Evolutionary conservation across 306 rosid species (phyloP).

Genomic region (Quercus dentata): DNA sequence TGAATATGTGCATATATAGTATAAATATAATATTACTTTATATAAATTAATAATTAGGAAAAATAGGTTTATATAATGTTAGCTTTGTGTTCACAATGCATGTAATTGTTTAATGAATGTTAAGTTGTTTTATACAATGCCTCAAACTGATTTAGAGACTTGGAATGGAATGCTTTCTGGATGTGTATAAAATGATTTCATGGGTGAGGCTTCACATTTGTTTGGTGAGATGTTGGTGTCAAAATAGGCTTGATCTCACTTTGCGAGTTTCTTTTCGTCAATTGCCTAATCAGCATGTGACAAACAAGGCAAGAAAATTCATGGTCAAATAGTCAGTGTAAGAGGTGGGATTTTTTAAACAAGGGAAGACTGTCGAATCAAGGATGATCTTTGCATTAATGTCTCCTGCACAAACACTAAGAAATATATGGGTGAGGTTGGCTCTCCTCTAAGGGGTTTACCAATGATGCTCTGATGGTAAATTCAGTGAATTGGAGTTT

Average conservation of each 20-base stretch:
- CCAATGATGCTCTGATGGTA: too few species aligned
- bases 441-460: too few species aligned
- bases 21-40: too few species aligned
- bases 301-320: conserved; percentile 54
- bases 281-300: conserved; percentile 41
- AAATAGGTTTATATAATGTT: too few species aligned
- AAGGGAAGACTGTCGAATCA: too few species aligned
- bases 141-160: conserved; percentile 51
- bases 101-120: conserved; percentile 37
- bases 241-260: conserved; percentile 56
- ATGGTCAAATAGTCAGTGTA: conserved; percentile 27
- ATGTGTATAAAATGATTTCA: conserved; percentile 62
- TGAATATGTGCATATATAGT: too few species aligned
- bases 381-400: too few species aligned
- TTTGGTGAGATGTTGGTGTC: conserved; percentile 52
- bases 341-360: too few species aligned
- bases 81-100: conserved; percentile 64
- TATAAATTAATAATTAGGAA: too few species aligned
- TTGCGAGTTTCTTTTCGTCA: conserved; percentile 70
- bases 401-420: too few species aligned
- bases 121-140: conserved; percentile 45
- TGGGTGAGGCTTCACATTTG: conserved; percentile 42
- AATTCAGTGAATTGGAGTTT: too few species aligned
- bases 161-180: conserved; percentile 78
- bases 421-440: too few species aligned